Evolutionary conservation across 129 eudicot species (phyloP), one percentile per base, ranked within the genome.

Genomic region (Saussurea involucrata): DNA sequence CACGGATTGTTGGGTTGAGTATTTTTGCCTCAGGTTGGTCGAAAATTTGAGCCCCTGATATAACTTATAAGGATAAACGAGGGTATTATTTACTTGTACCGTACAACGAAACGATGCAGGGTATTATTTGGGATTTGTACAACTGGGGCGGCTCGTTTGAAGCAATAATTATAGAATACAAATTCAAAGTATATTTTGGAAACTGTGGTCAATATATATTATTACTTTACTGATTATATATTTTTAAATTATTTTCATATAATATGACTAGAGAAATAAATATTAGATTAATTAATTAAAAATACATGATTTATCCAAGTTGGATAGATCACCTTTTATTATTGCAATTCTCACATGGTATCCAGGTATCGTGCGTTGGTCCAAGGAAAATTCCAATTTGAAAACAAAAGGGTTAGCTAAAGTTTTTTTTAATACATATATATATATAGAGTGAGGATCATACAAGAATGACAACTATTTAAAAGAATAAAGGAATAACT

Each of bases 31-130:
- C n/a, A n/a, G n/a, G n/a, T n/a, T n/a, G n/a, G n/a, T n/a, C n/a
- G n/a, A n/a, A n/a, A n/a, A n/a, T n/a, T n/a, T n/a, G n/a, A n/a
- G n/a, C n/a, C n/a, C n/a, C n/a, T n/a, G n/a, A n/a, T n/a, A n/a
- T n/a, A n/a, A n/a, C n/a, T 1, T 27, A 27, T 27, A 18, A 22
- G 25, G 68, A 36, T 53, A 25, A 74, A 20, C 27, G 11, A 60
- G 1, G 20, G 25, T 2, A 9, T 3, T 21, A 73, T 18, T 3
- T 8, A 63, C 57, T 29, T 74, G 78, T 60, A 22, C 55, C 0
- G 22, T 74, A 74, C 69, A 74, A 60, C 58, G 8, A 55, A 31
- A 27, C 2, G 32, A 49, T 72, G 75, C 67, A 12, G 73, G 32
- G 22, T 49, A n/a, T 17, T 49, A 49, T 15, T 4, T 17, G 15